A percentile compares a stretch with the other conserved stretches of the same genome.
Evolutionary conservation across 23 red algal species (phyloP).

Genomic region (Porphyridium purpureum): DNA sequence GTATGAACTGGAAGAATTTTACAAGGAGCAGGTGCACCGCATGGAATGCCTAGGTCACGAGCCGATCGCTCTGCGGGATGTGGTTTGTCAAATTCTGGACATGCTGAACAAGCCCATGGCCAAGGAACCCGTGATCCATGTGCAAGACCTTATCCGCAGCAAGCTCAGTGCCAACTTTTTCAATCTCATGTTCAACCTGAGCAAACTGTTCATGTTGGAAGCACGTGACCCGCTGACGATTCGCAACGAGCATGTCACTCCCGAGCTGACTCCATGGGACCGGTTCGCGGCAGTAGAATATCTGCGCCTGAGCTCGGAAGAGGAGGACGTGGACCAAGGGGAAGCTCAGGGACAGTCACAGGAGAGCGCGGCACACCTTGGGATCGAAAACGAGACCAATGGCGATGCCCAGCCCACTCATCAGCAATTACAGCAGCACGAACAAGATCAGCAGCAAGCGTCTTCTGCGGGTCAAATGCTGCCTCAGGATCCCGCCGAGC

Average conservation of each 20-base stretch:
- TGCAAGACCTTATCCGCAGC: conserved; percentile 44
- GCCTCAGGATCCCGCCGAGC: too few species aligned
- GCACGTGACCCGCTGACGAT: conserved; percentile 79
- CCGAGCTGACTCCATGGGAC: conserved; percentile 96
- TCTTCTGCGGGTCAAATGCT: too few species aligned
- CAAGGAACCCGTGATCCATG: conserved; percentile 49
- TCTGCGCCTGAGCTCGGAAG: conserved; percentile 76
- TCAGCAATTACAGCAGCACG: too few species aligned
- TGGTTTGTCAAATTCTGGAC: conserved; percentile 97
- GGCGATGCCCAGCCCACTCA: too few species aligned
- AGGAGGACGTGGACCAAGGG: too few species aligned
- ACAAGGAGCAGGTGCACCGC: conserved; percentile 90
- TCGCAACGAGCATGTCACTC: conserved; percentile 65
- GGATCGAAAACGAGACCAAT: too few species aligned
- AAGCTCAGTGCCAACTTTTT: conserved; percentile 80
- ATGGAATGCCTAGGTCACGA: conserved; percentile 99
- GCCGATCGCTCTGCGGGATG: conserved; percentile 74
- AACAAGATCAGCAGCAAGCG: too few species aligned
- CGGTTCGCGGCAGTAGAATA: conserved; percentile 96
- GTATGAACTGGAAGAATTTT: conserved; percentile 94
- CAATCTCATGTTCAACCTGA: conserved; percentile 97
- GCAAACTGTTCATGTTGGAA: conserved; percentile 97
- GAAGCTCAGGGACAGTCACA: too few species aligned
- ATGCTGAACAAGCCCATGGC: conserved; percentile 75
- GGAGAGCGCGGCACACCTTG: too few species aligned